These are phyloP conservation scores for Truncatella angustata DNA, from an alignment of 2,329 filamentous ascomycete species.

Conservation along the genomic window DNA sequence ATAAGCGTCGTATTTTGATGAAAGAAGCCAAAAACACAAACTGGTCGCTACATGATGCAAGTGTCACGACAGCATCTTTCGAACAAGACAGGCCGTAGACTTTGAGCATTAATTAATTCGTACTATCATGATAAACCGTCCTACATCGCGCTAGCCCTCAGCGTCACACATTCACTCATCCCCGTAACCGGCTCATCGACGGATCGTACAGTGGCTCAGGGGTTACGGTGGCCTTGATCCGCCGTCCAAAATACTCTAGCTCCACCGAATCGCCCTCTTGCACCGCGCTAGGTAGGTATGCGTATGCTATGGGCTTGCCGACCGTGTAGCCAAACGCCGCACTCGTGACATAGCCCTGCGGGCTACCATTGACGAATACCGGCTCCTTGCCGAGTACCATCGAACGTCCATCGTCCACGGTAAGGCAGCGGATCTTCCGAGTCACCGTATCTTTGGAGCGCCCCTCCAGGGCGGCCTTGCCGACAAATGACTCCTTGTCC, in stretches of 20 bases:
- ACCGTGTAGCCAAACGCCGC: conserved; percentile 60
- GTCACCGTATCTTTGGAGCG: conserved; percentile 33
- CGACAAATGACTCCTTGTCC: conserved; percentile 49
- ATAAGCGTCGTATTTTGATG: no score
- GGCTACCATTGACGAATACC: conserved; percentile 45
- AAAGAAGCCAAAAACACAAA: no score
- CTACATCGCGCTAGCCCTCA: no score
- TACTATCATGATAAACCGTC: no score
- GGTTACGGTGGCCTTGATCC: conserved; percentile 51
- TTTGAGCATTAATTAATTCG: no score
- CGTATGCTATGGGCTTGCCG: conserved; percentile 57
- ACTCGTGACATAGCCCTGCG: conserved; percentile 58
- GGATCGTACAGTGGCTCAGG: conserved; percentile 48
- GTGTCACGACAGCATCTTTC: no score
- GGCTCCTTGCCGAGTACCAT: conserved; percentile 63
- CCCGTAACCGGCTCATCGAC: conserved; percentile 8
- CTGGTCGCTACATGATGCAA: no score
- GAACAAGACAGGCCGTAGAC: no score
- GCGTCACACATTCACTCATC: background rate
- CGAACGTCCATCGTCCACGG: conserved; percentile 53
- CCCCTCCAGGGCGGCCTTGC: conserved; percentile 45
- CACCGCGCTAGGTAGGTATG: conserved; percentile 50
- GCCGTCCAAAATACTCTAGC: conserved; percentile 60
- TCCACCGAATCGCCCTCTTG: conserved; percentile 50
- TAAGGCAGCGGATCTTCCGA: conserved; percentile 46